Conservation (phyloP, 106 monocot genomes). For the Apostasia shenzhenica region DNA sequence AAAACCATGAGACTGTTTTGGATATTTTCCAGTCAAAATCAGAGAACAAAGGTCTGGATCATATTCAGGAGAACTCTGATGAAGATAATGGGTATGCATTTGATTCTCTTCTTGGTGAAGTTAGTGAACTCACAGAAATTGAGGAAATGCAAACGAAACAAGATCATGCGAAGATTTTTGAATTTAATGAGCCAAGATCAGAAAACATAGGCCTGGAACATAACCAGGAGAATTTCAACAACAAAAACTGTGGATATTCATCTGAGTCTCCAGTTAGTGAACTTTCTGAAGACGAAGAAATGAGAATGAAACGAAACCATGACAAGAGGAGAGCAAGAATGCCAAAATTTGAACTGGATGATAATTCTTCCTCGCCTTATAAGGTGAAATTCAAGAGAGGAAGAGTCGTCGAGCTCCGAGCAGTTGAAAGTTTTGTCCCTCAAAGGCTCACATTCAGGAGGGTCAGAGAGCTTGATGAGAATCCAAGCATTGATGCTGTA, state of each 20-base stretch:
- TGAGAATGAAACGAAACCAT: neutral
- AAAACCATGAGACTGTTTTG: no score
- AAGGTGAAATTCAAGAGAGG: constrained; percentile 54
- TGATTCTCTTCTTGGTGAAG: no score
- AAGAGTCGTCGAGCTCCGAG: constrained; percentile 35
- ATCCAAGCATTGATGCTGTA: neutral
- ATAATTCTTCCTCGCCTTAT: constrained; percentile 9
- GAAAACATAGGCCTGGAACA: neutral
- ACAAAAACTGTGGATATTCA: neutral
- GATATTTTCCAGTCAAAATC: no score
- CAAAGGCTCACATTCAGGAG: constrained; percentile 50
- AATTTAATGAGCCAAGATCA: neutral
- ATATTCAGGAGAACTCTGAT: no score
- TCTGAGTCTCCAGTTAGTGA: neutral
- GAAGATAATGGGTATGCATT: no score
- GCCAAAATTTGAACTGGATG: constrained; percentile 11
- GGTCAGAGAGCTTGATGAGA: constrained; percentile 16
- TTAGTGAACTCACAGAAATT: no score
- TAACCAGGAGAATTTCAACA: neutral
- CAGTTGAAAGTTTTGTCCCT: constrained; percentile 24
- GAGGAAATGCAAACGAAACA: no score
- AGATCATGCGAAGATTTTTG: neutral
- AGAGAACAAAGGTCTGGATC: no score
- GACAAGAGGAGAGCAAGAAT: constrained; percentile 16
- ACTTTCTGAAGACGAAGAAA: neutral